Evolutionary conservation across 257 asterid genomes (phyloP).

Genomic region (Henckelia pumila): DNA sequence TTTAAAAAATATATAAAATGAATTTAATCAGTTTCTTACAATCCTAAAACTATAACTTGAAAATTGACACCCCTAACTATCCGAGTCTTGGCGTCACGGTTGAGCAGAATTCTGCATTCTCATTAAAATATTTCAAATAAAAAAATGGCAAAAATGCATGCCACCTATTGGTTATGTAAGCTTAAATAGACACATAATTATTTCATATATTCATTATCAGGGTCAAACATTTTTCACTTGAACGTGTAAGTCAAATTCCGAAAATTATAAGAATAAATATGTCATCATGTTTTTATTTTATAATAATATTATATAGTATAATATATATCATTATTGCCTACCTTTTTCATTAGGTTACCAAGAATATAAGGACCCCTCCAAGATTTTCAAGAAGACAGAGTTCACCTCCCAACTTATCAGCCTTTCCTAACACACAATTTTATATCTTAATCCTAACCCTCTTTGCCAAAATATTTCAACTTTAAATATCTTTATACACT

Average conservation of each 20-base stretch:
- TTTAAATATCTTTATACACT: conserved; percentile 7
- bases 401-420: conserved; percentile 48
- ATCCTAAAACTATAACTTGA: too few relatives aligned
- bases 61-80: not conserved
- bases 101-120: not conserved
- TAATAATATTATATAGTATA: conserved; percentile 2
- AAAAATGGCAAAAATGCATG: not conserved
- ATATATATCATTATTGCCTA: conserved; percentile 25
- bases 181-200: not conserved
- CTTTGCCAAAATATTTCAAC: not conserved
- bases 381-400: conserved; percentile 31
- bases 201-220: not conserved
- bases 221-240: not conserved
- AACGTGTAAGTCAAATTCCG: not conserved
- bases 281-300: not conserved
- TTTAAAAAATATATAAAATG: too few relatives aligned
- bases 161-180: not conserved
- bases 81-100: not conserved
- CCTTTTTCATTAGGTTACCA: conserved; percentile 59
- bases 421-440: conserved; percentile 53
- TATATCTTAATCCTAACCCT: conserved; percentile 12
- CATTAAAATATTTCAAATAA: too few relatives aligned
- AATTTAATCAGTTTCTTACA: not conserved
- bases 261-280: not conserved
- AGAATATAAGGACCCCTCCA: conserved; percentile 34